Conservation (phyloP, 495 filamentous ascomycete species). For the Amniculicola lignicola region DNA sequence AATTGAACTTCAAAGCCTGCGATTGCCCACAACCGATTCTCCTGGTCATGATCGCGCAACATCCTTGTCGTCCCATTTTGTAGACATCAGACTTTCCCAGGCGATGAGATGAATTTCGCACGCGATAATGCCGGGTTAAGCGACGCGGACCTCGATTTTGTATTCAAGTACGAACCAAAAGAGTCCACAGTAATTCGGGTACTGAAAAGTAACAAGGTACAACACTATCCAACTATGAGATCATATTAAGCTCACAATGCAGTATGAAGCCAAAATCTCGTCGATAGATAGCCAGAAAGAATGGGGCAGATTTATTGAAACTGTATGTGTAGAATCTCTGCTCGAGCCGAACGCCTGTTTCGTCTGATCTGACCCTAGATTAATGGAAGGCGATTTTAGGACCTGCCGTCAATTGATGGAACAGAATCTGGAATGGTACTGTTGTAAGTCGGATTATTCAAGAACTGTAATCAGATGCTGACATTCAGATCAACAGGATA, state of each 20-base stretch:
- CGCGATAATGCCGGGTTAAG: conserved; percentile 2
- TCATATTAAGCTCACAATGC: not conserved
- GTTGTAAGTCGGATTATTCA: too few relatives aligned
- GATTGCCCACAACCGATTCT: too few relatives aligned
- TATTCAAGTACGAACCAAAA: conserved; percentile 13
- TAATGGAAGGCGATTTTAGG: too few relatives aligned
- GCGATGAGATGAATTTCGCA: conserved; percentile 5
- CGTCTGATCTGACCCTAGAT: not conserved
- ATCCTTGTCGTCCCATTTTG: too few relatives aligned
- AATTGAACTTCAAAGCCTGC: too few relatives aligned
- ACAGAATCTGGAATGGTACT: too few relatives aligned
- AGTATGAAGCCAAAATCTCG: conserved; percentile 1
- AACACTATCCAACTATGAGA: not conserved
- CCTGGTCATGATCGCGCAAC: too few relatives aligned
- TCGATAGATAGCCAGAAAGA: not conserved
- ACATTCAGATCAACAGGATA: not conserved
- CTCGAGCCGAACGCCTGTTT: too few relatives aligned
- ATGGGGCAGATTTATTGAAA: not conserved
- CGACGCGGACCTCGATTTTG: not conserved
- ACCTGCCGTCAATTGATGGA: too few relatives aligned
- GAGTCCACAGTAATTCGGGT: not conserved
- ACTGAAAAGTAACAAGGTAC: not conserved
- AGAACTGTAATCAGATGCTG: too few relatives aligned
- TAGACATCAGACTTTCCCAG: too few relatives aligned
- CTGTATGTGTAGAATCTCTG: not conserved